Evolutionary conservation across 2,329 filamentous ascomycete genomes (phyloP).

Genomic region (Penicillium sp.): DNA sequence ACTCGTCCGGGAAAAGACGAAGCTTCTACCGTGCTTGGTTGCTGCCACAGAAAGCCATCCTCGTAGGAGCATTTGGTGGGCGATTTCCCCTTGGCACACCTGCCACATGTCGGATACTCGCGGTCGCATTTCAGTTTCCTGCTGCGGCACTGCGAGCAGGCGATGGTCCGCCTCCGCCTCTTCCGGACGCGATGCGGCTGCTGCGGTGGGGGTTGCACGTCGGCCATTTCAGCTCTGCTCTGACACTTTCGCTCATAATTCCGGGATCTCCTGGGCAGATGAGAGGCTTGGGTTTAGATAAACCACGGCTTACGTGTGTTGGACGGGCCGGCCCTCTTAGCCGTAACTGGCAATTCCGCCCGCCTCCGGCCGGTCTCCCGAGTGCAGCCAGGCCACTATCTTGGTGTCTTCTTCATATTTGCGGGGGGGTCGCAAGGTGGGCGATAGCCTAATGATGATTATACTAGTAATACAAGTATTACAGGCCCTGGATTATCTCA

Average conservation of each 20-base stretch:
- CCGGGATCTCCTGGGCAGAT: not conserved
- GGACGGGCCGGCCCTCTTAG: conserved; percentile 6
- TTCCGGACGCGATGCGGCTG: conserved; percentile 40
- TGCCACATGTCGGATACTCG: conserved; percentile 46
- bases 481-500: not conserved
- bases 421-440: not conserved
- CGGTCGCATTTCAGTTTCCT: conserved; percentile 51
- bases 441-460: not conserved
- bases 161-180: conserved; percentile 45
- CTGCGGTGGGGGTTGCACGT: conserved; percentile 14
- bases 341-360: conserved; percentile 19
- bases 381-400: not conserved
- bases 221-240: conserved; percentile 20
- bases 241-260: not conserved
- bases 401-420: not conserved
- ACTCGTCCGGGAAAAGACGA: conserved; percentile 33
- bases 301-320: conserved; percentile 25
- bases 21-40: conserved; percentile 38
- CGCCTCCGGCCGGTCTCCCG: not conserved
- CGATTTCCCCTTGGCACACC: conserved; percentile 44
- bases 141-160: conserved; percentile 48
- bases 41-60: conserved; percentile 46
- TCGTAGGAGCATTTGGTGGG: conserved; percentile 46
- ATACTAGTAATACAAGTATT: not conserved
- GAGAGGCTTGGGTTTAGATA: not conserved